A percentile compares a stretch with the other conserved stretches of the same genome.
Evolutionary conservation across 768 basidiomycete species (phyloP).

Genomic region (Amanita phalloides): DNA sequence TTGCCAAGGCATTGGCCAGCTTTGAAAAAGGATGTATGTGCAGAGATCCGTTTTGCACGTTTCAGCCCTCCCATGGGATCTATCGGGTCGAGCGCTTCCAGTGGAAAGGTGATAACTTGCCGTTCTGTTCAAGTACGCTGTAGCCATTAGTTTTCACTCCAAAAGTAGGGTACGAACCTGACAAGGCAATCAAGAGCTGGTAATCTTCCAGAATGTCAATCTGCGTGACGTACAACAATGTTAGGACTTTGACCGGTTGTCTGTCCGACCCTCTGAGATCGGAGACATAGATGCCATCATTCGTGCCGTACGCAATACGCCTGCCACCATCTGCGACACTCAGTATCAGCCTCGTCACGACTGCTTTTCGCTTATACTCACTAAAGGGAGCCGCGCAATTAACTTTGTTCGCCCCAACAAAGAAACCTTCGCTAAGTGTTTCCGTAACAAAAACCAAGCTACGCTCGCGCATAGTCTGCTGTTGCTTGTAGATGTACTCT

Average conservation of each 20-base stretch:
- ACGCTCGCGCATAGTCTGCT: slow-evolving; percentile 72
- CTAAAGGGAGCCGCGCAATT: slow-evolving; percentile 86
- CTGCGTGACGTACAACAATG: slow-evolving; percentile 82
- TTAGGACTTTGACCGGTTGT: slow-evolving; percentile 85
- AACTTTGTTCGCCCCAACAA: slow-evolving; percentile 74
- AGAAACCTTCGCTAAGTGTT: slow-evolving; percentile 81
- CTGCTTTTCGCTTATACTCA: slow-evolving; percentile 33
- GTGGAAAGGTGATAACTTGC: slow-evolving; percentile 90
- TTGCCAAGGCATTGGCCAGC: slow-evolving; percentile 86
- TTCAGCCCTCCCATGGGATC: slow-evolving; percentile 89
- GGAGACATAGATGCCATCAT: slow-evolving; percentile 93
- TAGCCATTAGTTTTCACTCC: not conserved
- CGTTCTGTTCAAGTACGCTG: slow-evolving; percentile 48
- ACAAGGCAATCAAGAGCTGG: slow-evolving; percentile 93
- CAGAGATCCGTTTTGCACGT: slow-evolving; percentile 89
- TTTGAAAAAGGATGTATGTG: slow-evolving; percentile 97
- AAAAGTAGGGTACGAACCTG: slow-evolving; percentile 41
- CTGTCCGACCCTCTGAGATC: slow-evolving; percentile 68
- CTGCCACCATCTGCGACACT: slow-evolving; percentile 58
- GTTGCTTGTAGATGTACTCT: slow-evolving; percentile 84
- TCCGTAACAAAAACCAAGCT: slow-evolving; percentile 82
- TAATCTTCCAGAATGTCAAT: slow-evolving; percentile 96
- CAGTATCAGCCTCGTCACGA: slow-evolving; percentile 1
- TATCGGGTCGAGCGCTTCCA: slow-evolving; percentile 83
- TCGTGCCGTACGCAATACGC: slow-evolving; percentile 91